phyloP scores from a whole-genome alignment of 176 grass and related monocot species.

The Microstegium vimineum region DNA sequence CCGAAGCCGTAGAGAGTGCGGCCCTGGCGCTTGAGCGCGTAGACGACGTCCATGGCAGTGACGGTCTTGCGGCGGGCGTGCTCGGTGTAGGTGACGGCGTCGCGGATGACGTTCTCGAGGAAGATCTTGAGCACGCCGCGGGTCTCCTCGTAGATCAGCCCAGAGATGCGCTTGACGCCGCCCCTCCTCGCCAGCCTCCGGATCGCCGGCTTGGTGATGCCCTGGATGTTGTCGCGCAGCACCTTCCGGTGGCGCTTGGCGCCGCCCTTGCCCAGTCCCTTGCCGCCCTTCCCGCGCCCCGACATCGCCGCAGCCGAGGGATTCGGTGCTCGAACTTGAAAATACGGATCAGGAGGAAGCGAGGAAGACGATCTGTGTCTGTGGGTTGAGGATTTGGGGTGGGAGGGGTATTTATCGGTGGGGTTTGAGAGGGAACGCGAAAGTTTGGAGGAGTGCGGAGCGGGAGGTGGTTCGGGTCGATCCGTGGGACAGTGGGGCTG shows the following conservation, averaged over 20 bases:
- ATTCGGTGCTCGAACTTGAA: background rate
- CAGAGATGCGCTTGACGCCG: conserved; percentile 92
- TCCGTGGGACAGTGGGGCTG: background rate
- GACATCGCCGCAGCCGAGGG: conserved; percentile 42
- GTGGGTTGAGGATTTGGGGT: background rate
- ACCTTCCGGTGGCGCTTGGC: conserved; percentile 94
- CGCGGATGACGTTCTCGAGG: conserved; percentile 95
- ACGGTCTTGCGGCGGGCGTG: conserved; percentile 93
- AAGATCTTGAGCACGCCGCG: conserved; percentile 99
- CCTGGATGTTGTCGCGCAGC: conserved; percentile 90
- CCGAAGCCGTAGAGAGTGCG: conserved; percentile 90
- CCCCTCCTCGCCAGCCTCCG: conserved; percentile 68
- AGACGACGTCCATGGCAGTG: conserved; percentile 96
- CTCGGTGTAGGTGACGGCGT: conserved; percentile 94
- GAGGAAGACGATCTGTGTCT: background rate
- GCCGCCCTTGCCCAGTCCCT: conserved; percentile 86
- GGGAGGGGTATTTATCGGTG: background rate
- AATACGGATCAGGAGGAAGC: background rate
- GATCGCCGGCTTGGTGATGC: conserved; percentile 93
- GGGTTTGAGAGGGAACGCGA: conserved; percentile 32
- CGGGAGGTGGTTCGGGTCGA: conserved; percentile 1
- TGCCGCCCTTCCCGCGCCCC: conserved; percentile 87
- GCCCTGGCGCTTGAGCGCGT: conserved; percentile 89
- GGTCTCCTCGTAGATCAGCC: conserved; percentile 93
- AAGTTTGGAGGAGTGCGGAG: conserved; percentile 14